Conservation (phyloP, 1,139 yeast genomes). For the Kurtzmaniella quercitrusa region DNA sequence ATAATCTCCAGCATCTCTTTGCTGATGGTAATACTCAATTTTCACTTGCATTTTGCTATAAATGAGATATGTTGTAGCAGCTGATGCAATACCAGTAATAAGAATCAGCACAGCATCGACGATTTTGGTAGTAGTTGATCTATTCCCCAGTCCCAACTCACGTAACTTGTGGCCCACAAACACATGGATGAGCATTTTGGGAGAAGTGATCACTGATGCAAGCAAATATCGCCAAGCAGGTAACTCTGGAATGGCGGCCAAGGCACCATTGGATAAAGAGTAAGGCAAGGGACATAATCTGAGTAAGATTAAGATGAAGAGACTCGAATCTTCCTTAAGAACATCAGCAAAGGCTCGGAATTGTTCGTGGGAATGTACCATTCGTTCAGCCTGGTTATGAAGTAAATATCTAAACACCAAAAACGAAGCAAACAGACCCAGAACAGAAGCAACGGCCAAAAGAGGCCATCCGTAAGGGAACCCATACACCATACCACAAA, state of each 20-base stretch:
- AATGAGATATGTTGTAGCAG: conserved; percentile 64
- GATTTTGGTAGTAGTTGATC: conserved; percentile 47
- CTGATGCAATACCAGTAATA: conserved; percentile 54
- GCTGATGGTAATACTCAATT: conserved; percentile 26
- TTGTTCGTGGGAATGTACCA: conserved; percentile 53
- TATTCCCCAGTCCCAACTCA: conserved; percentile 57
- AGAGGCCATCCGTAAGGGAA: conserved; percentile 76
- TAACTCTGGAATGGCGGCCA: conserved; percentile 80
- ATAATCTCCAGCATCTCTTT: conserved; percentile 15
- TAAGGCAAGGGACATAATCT: conserved; percentile 91
- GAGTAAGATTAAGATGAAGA: conserved; percentile 63
- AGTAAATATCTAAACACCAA: conserved; percentile 60
- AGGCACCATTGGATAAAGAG: conserved; percentile 86
- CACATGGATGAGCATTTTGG: conserved; percentile 71
- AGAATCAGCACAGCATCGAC: conserved; percentile 63
- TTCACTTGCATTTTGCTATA: conserved; percentile 56
- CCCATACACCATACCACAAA: conserved; percentile 84
- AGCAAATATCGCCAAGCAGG: conserved; percentile 56
- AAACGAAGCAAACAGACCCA: conserved; percentile 75
- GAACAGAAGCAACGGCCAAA: conserved; percentile 61
- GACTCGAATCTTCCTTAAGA: conserved; percentile 57
- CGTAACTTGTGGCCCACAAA: conserved; percentile 79
- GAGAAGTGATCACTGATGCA: conserved; percentile 75
- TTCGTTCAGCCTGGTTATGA: conserved; percentile 46
- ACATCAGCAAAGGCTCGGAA: conserved; percentile 76